Base-by-base conservation (phyloP, 1,284 basidiomycete species). In the Ceratobasidium theobromae region DNA sequence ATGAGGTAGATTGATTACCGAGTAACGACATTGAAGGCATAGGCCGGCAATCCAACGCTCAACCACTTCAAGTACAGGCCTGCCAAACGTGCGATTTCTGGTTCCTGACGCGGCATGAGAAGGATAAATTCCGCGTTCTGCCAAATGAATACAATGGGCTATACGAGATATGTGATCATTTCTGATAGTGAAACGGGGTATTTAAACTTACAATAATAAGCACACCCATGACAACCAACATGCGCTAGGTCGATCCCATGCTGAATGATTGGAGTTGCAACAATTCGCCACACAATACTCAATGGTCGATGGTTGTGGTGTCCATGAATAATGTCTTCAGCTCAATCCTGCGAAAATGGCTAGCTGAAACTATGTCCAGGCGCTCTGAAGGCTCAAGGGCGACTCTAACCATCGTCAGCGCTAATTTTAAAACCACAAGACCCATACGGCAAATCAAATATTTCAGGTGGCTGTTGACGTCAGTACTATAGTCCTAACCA, bases 211-310 rank as follows among this genome's bases (percentile, higher is more conserved):
- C 87, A 49, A 87, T 77, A 35, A 88, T 73, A 21, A 81, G 76
- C 14, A 82, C 78, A 9, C 80, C 74, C 79, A 89, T 85, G 5
- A 93, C 84, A 51, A 94, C 82, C 53, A 71, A 48, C 90, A 94
- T 94, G 69, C 95, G 81, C 75, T 95, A 93, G 9, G 89, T 80
- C 94, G 93, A 96, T n/a, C n/a, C n/a, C n/a, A n/a, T n/a, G n/a
- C n/a, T n/a, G n/a, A n/a, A n/a, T n/a, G n/a, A n/a, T n/a, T n/a
- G n/a, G n/a, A n/a, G n/a, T n/a, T n/a, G n/a, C n/a, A n/a, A n/a
- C n/a, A n/a, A n/a, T n/a, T n/a, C n/a, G n/a, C n/a, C n/a, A n/a
- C n/a, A n/a, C n/a, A n/a, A n/a, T n/a, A n/a, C n/a, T n/a, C n/a
- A n/a, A n/a, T n/a, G n/a, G n/a, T n/a, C n/a, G n/a, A n/a, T n/a